These are phyloP conservation scores for Nemania diffusa DNA, from an alignment of 2,329 filamentous ascomycete genomes.

Conservation along the genomic window DNA sequence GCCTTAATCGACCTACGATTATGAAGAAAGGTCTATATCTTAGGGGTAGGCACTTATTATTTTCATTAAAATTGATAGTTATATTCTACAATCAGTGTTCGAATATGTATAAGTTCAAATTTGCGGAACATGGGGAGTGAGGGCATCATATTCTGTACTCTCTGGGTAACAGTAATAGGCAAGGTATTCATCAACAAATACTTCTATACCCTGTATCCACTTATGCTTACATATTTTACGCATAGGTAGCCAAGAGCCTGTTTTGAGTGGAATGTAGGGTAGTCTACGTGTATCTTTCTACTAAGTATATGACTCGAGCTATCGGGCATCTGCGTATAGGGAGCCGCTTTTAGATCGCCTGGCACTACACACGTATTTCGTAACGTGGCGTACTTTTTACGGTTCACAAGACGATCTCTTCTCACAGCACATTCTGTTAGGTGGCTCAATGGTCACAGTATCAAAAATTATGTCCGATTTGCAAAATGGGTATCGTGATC, in stretches of 20 bases:
- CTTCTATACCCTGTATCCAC: not conserved
- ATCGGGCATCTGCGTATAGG: not conserved
- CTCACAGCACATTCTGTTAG: not conserved
- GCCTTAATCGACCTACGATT: not conserved
- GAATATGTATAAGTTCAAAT: not conserved
- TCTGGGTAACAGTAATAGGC: too few species aligned
- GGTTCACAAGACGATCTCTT: constrained; percentile 10
- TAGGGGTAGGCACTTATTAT: not conserved
- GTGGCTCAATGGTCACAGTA: not conserved
- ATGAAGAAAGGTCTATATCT: not conserved
- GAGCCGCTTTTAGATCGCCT: constrained; percentile 22
- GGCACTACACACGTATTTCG: not conserved
- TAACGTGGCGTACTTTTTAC: constrained; percentile 1
- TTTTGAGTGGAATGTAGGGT: not conserved
- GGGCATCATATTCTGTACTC: too few species aligned
- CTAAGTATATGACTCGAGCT: not conserved
- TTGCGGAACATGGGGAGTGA: not conserved
- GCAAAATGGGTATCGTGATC: constrained; percentile 22
- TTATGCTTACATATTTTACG: too few species aligned
- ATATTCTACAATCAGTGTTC: not conserved
- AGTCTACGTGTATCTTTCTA: not conserved
- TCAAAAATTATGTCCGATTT: not conserved
- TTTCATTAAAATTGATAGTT: not conserved
- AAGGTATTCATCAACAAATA: too few species aligned
- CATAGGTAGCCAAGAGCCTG: not conserved